Conservation (phyloP, 306 rosid genomes). For the Sicyos baderoa region DNA sequence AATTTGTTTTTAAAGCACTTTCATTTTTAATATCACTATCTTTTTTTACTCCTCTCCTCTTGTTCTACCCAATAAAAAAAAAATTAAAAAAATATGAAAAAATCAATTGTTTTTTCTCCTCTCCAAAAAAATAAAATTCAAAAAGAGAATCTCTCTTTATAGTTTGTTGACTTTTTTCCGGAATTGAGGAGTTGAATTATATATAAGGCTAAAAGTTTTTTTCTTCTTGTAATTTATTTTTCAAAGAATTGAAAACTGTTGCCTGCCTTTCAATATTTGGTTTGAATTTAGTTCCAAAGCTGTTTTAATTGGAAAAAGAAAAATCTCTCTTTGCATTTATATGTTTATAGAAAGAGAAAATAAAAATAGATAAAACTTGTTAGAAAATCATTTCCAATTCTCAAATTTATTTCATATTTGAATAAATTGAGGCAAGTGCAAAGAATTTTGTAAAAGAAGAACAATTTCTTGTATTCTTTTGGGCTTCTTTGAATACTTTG, state of each 20-base stretch:
- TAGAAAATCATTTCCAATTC: neutral
- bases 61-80: too few relatives aligned
- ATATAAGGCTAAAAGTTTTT: neutral
- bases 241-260: neutral
- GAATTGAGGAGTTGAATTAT: neutral
- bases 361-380: neutral
- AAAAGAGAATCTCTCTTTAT: neutral
- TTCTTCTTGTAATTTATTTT: neutral
- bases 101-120: neutral
- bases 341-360: neutral
- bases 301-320: neutral
- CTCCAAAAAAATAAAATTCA: too few relatives aligned
- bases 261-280: neutral
- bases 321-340: neutral
- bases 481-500: too few relatives aligned
- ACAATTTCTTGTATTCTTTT: too few relatives aligned
- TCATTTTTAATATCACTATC: too few relatives aligned
- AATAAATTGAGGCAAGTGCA: neutral
- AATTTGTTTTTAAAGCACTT: too few relatives aligned
- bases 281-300: slow-evolving; percentile 10
- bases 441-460: neutral
- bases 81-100: too few relatives aligned
- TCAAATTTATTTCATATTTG: neutral
- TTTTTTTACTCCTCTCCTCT: too few relatives aligned
- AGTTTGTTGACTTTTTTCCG: neutral